These are phyloP conservation scores for Aureobasidium sp. DNA, from an alignment of 2,329 filamentous ascomycete species.

Conservation along the genomic window DNA sequence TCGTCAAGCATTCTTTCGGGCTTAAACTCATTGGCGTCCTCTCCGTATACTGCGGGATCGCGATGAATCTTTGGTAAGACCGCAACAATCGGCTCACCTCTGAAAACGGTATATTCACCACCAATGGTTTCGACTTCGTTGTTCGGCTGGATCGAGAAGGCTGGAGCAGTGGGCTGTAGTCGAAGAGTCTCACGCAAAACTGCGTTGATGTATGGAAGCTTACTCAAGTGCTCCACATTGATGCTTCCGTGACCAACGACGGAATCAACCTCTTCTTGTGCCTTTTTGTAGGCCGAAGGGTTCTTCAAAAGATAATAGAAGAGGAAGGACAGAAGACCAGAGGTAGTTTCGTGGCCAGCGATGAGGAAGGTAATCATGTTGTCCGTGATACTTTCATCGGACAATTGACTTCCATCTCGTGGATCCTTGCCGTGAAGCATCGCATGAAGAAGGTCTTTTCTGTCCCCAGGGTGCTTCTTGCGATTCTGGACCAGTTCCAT, in stretches of 20 bases:
- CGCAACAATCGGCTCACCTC: slow-evolving; percentile 44
- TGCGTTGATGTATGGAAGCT: slow-evolving; percentile 61
- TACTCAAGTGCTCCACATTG: slow-evolving; percentile 53
- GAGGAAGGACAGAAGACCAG: slow-evolving; percentile 58
- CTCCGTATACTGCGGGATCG: slow-evolving; percentile 59
- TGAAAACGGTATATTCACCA: slow-evolving; percentile 55
- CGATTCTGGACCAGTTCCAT: slow-evolving; percentile 55
- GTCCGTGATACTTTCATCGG: slow-evolving; percentile 56
- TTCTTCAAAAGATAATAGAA: slow-evolving; percentile 60
- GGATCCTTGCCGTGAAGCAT: slow-evolving; percentile 64
- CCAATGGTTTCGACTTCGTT: slow-evolving; percentile 47
- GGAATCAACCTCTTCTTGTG: slow-evolving; percentile 60
- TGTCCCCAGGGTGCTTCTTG: slow-evolving; percentile 45
- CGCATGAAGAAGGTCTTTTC: slow-evolving; percentile 61
- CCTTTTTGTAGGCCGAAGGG: slow-evolving; percentile 52
- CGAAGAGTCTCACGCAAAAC: slow-evolving; percentile 60
- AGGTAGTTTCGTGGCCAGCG: slow-evolving; percentile 65
- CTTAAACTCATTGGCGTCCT: slow-evolving; percentile 57
- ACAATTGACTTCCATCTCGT: slow-evolving; percentile 59
- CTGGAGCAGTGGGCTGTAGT: slow-evolving; percentile 51
- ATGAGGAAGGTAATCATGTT: slow-evolving; percentile 65
- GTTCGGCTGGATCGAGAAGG: slow-evolving; percentile 48
- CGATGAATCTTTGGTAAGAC: slow-evolving; percentile 51
- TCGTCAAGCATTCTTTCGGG: slow-evolving; percentile 69
- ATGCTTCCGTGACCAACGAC: slow-evolving; percentile 56